Evolutionary conservation across 2,329 filamentous ascomycete genomes (phyloP).

Genomic region (Penicillium capsulatum): DNA sequence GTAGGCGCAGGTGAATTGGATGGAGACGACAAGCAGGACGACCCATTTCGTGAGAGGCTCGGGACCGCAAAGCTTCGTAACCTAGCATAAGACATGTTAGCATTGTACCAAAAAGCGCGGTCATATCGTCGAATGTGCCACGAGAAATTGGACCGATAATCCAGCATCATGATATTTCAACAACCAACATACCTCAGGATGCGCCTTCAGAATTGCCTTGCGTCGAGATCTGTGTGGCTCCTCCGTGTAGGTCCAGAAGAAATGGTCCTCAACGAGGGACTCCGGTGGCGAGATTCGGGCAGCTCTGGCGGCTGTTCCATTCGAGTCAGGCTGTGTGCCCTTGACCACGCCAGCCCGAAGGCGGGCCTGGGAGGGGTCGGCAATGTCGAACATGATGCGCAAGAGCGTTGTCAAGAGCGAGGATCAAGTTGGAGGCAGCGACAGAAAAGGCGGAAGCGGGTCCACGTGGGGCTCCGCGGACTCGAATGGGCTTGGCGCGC

Average conservation of each 20-base stretch:
- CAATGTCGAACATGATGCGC: conserved; percentile 28
- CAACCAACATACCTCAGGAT: conserved; percentile 87
- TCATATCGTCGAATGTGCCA: conserved; percentile 1
- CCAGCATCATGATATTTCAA: too few relatives aligned
- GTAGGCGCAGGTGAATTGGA: conserved; percentile 76
- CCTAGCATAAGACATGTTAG: conserved; percentile 50
- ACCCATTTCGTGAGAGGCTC: conserved; percentile 95
- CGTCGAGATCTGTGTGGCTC: conserved; percentile 90
- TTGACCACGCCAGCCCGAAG: conserved; percentile 34
- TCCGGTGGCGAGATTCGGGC: conserved; percentile 30
- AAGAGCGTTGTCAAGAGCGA: conserved; percentile 3
- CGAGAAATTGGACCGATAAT: too few relatives aligned
- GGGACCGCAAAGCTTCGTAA: conserved; percentile 93
- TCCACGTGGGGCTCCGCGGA: conserved; percentile 36
- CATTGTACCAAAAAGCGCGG: conserved; percentile 6
- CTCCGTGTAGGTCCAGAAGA: conserved; percentile 99
- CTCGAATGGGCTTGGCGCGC: conserved; percentile 17
- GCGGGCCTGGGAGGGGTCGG: conserved; percentile 32
- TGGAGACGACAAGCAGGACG: conserved; percentile 73
- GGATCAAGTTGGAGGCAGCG: conserved; percentile 5
- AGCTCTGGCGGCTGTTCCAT: conserved; percentile 8
- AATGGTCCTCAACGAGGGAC: conserved; percentile 53
- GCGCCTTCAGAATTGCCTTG: conserved; percentile 93
- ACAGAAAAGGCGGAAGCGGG: conserved; percentile 7
- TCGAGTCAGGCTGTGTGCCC: conserved; percentile 16